Evolutionary conservation across 2,329 filamentous ascomycete genomes (phyloP), one percentile per base, ranked within the genome.

Genomic region (Endoconidiophora laricicola): DNA sequence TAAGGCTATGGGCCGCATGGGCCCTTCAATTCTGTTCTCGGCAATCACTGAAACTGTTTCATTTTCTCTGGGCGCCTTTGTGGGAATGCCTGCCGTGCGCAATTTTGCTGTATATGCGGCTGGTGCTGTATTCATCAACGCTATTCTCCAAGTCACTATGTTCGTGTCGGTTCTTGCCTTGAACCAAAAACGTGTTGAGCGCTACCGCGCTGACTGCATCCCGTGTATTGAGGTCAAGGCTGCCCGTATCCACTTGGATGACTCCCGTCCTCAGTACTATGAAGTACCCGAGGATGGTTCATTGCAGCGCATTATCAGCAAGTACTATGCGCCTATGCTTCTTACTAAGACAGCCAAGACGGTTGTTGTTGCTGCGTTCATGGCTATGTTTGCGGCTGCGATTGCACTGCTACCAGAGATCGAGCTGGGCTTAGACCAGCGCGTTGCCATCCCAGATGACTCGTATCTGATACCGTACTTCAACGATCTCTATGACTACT

Each of bases 41-140:
- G 90, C 88, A n/a, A 73, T 85, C 33, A 95, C 90, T 0, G 91
- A 98, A 63, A 98, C 90, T 0, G 79, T 88, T 22, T 88, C 90
- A 2, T 98, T 98, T 63, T 82, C 87, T 1, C 73, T 98, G 9
- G 91, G 91, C 10, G 84, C 86, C 40, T 90, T 91, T 54, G 93
- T 95, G 5, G 88, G 88, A 45, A 98, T 98, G 91, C 91, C 93
- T 14, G 91, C 91, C 2, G 93, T 98, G 41, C 79, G 87, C 55
- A 98, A 98, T 65, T 98, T 98, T 65, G 93, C 91, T 14, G 81
- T 90, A 2, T 98, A 98, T 61, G 91, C 91, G 10, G 88, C 91
- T 2, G 91, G 91, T 46, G 91, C 91, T 9, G 91, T 98, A 9
- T 81, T 96, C 58, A 90, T 98, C 71, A 98, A 98, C 61, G 93